Evolutionary conservation across 208 protist species (phyloP).

Genomic region (Paratrypanosoma confusum): DNA sequence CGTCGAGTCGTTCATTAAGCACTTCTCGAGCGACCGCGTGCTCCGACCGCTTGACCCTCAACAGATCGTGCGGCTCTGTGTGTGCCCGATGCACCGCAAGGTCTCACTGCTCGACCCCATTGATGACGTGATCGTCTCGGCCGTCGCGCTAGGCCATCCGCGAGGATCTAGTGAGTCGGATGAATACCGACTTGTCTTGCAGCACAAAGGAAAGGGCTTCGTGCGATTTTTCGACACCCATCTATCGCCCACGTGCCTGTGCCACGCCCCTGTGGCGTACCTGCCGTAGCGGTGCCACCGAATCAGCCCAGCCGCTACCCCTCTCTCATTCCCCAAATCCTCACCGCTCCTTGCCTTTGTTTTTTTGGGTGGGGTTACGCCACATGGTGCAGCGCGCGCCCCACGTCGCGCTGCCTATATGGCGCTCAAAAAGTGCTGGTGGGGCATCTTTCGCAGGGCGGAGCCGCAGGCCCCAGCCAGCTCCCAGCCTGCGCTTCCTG

Average conservation of each 20-base stretch:
- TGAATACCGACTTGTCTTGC: conserved; percentile 11
- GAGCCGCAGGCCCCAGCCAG: no score
- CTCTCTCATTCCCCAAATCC: conserved; percentile 11
- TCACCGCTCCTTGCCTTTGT: conserved; percentile 3
- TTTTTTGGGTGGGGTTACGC: not conserved
- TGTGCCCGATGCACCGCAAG: conserved; percentile 11
- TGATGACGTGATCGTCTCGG: conserved; percentile 9
- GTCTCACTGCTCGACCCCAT: conserved; percentile 9
- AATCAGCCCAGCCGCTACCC: no score
- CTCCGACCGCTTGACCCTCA: conserved; percentile 8
- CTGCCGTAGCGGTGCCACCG: no score
- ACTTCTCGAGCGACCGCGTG: conserved; percentile 12
- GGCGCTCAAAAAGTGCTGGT: no score
- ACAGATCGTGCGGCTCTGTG: conserved; percentile 6
- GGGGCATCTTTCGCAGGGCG: no score
- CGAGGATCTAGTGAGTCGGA: not conserved
- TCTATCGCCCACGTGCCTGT: no score
- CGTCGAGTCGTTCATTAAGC: conserved; percentile 10
- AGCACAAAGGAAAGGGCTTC: conserved; percentile 15
- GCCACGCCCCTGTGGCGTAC: no score
- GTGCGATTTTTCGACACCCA: conserved; percentile 16
- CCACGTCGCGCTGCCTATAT: no score
- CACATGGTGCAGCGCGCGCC: no score
- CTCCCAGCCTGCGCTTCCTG: no score
- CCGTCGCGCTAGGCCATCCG: conserved; percentile 7